Evolutionary conservation across 768 basidiomycete genomes (phyloP).

Genomic region (Gymnopilus junonius): DNA sequence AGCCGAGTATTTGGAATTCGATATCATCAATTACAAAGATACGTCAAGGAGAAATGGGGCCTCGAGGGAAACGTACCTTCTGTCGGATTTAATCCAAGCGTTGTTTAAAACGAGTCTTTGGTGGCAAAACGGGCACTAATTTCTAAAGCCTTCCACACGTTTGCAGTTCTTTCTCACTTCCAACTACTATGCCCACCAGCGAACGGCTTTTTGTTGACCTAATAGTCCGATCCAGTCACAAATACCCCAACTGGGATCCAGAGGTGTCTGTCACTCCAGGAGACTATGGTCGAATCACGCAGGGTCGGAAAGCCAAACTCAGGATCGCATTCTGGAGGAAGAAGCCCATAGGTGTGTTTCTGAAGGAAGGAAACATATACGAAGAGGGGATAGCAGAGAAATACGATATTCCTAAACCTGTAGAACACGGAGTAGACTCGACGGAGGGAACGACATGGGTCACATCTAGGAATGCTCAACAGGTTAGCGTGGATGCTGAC

Average conservation of each 20-base stretch:
- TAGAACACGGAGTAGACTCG: conserved; percentile 20
- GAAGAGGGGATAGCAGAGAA: conserved; percentile 26
- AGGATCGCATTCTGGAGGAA: conserved; percentile 27
- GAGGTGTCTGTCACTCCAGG: conserved; percentile 32
- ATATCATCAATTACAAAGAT: too few relatives aligned
- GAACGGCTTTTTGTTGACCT: conserved; percentile 35
- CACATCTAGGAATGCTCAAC: conserved; percentile 26
- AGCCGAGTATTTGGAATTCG: too few relatives aligned
- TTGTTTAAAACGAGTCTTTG: too few relatives aligned
- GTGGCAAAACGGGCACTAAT: too few relatives aligned
- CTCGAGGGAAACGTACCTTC: too few relatives aligned
- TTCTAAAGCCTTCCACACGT: too few relatives aligned
- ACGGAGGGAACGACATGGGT: conserved; percentile 31
- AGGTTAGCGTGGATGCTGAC: conserved; percentile 19
- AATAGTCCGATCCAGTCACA: conserved; percentile 31
- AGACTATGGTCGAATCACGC: conserved; percentile 33
- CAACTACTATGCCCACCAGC: conserved; percentile 12
- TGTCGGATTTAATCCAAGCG: too few relatives aligned
- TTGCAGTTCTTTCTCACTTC: too few relatives aligned
- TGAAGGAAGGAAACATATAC: conserved; percentile 38
- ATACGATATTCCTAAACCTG: conserved; percentile 27
- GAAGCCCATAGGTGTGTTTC: conserved; percentile 23
- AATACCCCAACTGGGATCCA: conserved; percentile 38
- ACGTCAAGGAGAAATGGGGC: too few relatives aligned
- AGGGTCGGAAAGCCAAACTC: conserved; percentile 4